Evolutionary conservation across 495 filamentous ascomycete genomes (phyloP).

Genomic region (Chaetomidium leptoderma): DNA sequence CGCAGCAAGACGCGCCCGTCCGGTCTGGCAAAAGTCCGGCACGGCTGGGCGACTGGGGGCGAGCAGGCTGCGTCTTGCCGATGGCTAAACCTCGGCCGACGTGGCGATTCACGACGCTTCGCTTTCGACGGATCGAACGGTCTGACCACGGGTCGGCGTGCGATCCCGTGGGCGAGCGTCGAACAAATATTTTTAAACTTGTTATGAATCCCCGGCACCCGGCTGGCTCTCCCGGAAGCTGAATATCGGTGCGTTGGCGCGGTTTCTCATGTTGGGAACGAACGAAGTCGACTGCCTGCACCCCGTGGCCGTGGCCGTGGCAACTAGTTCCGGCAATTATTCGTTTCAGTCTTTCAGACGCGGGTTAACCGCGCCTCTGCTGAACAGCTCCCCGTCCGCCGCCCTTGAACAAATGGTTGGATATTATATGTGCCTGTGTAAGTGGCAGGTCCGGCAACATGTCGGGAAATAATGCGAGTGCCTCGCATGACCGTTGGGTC

Average conservation of each 20-base stretch:
- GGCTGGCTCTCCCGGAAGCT: conserved; percentile 3
- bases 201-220: conserved; percentile 4
- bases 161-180: not conserved
- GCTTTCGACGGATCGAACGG: conserved; percentile 17
- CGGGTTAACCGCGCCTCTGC: conserved; percentile 1
- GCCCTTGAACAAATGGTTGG: not conserved
- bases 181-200: not conserved
- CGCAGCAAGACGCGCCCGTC: not conserved
- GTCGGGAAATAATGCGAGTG: no score
- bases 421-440: no score
- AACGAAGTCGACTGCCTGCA: not conserved
- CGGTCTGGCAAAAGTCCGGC: conserved; percentile 12
- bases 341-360: not conserved
- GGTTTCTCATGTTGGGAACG: no score
- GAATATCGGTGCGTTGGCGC: not conserved
- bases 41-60: not conserved
- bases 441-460: no score
- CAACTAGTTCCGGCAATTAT: conserved; percentile 5
- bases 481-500: no score
- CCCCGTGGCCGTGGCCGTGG: not conserved
- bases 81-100: conserved; percentile 26
- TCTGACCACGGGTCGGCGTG: conserved; percentile 1
- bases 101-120: conserved; percentile 23
- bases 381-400: not conserved
- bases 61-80: conserved; percentile 1